A percentile compares a stretch with the other conserved stretches of the same genome.
phyloP scores from a whole-genome alignment of 192 early-diverging fungal genomes.

The Anaeromyces robustus region DNA sequence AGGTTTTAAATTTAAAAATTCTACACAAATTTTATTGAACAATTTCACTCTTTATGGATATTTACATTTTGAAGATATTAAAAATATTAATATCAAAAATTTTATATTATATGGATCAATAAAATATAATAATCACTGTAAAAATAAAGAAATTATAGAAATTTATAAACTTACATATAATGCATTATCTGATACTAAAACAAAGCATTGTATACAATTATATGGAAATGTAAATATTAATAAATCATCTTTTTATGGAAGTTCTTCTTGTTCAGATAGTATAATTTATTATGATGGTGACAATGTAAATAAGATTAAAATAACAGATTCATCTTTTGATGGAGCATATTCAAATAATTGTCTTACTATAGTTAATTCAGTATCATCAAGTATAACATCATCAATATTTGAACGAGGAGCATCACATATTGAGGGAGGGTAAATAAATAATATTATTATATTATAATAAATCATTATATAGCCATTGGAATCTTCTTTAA shows the following conservation, averaged over 20 bases:
- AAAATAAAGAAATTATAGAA: no score
- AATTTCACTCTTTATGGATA: no score
- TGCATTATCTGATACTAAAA: no score
- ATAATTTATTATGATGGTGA: neutral
- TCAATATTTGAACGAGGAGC: neutral
- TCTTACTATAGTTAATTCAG: neutral
- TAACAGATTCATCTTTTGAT: neutral
- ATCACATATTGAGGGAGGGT: neutral
- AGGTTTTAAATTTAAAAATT: no score
- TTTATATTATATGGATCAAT: no score
- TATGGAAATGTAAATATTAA: neutral
- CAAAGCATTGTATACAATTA: neutral
- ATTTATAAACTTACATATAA: no score
- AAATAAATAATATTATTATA: neutral
- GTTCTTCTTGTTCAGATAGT: neutral
- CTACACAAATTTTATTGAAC: no score
- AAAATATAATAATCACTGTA: no score
- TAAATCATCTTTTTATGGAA: neutral
- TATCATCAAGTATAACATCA: neutral
- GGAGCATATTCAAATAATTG: neutral
- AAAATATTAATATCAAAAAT: no score
- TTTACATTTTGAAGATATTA: no score
- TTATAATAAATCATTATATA: no score
- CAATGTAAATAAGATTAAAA: neutral
- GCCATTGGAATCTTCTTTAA: no score